These are phyloP conservation scores for Linum lewisii DNA, from an alignment of 345 rosid genomes.

Conservation along the genomic window DNA sequence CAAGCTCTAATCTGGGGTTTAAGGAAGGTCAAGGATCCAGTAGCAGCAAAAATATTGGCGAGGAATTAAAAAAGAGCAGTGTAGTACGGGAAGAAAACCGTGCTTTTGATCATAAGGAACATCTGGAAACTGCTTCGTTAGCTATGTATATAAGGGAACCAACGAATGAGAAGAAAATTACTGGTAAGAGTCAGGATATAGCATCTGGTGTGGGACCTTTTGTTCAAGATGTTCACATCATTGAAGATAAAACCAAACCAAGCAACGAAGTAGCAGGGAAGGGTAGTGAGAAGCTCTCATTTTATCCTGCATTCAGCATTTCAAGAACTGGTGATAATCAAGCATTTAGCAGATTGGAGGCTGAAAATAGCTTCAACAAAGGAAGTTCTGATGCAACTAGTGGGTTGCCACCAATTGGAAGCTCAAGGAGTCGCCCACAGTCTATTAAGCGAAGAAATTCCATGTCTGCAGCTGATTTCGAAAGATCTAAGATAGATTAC, in stretches of 20 bases:
- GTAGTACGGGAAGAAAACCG: conserved; percentile 25
- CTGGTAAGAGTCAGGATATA: background rate
- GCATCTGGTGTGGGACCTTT: conserved; percentile 8
- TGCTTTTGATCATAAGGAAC: conserved; percentile 14
- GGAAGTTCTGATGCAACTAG: conserved; percentile 34
- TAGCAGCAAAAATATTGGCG: conserved; percentile 12
- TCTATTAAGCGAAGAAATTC: conserved; percentile 48
- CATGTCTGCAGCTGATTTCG: conserved; percentile 63
- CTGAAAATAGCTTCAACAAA: conserved; percentile 27
- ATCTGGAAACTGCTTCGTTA: conserved; percentile 6
- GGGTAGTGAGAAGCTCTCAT: conserved; percentile 15
- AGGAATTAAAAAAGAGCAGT: conserved; percentile 19
- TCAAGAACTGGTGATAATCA: conserved; percentile 12
- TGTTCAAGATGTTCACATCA: conserved; percentile 47
- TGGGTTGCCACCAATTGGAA: conserved; percentile 21
- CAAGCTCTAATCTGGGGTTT: conserved; percentile 21
- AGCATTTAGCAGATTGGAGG: conserved; percentile 10
- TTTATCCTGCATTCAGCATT: conserved; percentile 17
- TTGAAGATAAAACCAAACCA: conserved; percentile 34
- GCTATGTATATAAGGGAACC: too few relatives aligned
- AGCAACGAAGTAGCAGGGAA: conserved; percentile 13
- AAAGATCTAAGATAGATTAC: conserved; percentile 51
- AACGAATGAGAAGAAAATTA: conserved; percentile 12
- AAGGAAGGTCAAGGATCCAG: conserved; percentile 24
- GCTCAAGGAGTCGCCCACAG: conserved; percentile 20